Evolutionary conservation across 1,284 basidiomycete genomes (phyloP).

Genomic region (Marasmius sp.): DNA sequence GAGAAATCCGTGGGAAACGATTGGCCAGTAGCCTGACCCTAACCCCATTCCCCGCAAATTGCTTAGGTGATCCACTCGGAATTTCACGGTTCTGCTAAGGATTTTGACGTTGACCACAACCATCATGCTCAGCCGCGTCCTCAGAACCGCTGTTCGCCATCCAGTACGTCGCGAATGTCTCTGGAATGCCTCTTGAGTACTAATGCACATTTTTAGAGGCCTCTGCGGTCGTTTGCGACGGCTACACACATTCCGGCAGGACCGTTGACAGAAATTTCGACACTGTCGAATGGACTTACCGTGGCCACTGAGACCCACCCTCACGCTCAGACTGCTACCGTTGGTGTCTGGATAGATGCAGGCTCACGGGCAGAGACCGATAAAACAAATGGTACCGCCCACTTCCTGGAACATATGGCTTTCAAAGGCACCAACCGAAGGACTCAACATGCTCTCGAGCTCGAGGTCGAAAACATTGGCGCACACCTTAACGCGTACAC

Average conservation of each 20-base stretch:
- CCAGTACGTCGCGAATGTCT: slow-evolving; percentile 40
- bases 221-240: slow-evolving; percentile 41
- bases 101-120: neutral
- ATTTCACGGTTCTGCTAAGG: neutral
- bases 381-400: slow-evolving; percentile 93
- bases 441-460: slow-evolving; percentile 89
- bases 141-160: slow-evolving; percentile 57
- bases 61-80: neutral
- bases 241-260: slow-evolving; percentile 50
- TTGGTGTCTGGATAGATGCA: slow-evolving; percentile 99
- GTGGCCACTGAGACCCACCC: slow-evolving; percentile 91
- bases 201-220: slow-evolving; percentile 22
- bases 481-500: slow-evolving; percentile 99
- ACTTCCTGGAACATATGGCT: slow-evolving; percentile 99
- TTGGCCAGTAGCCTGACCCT: no score
- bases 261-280: slow-evolving; percentile 85
- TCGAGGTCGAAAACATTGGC: slow-evolving; percentile 98
- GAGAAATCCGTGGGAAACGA: no score
- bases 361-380: slow-evolving; percentile 96
- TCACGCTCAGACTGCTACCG: slow-evolving; percentile 95
- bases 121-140: slow-evolving; percentile 64
- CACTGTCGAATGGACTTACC: slow-evolving; percentile 90
- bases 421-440: slow-evolving; percentile 94
- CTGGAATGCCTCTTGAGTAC: slow-evolving; percentile 1
- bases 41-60: neutral